Conservation (phyloP, 768 basidiomycete genomes). For the Phylloporus arenicola region DNA sequence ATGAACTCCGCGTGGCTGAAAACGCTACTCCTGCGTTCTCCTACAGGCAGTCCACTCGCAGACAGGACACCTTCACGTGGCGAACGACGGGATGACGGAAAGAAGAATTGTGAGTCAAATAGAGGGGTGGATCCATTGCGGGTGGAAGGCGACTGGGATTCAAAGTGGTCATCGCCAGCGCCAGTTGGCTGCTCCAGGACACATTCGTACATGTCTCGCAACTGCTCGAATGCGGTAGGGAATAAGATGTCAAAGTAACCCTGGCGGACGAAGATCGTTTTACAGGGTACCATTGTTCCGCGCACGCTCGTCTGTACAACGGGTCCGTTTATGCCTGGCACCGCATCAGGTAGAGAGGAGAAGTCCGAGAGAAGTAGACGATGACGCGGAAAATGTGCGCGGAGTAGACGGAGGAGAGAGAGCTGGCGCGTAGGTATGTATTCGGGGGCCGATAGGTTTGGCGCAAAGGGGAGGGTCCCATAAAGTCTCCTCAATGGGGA, state of each 20-base stretch:
- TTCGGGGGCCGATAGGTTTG: conserved; percentile 83
- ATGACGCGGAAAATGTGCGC: conserved; percentile 83
- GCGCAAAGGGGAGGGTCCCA: conserved; percentile 73
- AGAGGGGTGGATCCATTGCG: conserved; percentile 45
- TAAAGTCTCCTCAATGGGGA: conserved; percentile 60
- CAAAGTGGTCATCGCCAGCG: conserved; percentile 7
- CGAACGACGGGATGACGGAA: conserved; percentile 46
- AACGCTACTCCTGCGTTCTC: conserved; percentile 76
- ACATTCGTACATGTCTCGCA: conserved; percentile 88
- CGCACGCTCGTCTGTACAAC: conserved; percentile 93
- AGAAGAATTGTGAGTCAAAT: conserved; percentile 65
- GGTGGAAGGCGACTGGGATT: conserved; percentile 43
- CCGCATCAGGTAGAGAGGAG: conserved; percentile 77
- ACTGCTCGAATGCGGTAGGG: conserved; percentile 81
- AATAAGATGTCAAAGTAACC: conserved; percentile 99
- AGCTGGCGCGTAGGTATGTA: conserved; percentile 91
- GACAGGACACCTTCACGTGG: conserved; percentile 69
- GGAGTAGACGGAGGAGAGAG: conserved; percentile 75
- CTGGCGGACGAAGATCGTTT: conserved; percentile 86
- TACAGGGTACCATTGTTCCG: conserved; percentile 81
- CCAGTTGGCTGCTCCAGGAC: conserved; percentile 59
- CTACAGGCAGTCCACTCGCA: conserved; percentile 72
- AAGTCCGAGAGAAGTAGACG: conserved; percentile 95
- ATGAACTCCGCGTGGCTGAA: conserved; percentile 88
- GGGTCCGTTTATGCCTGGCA: conserved; percentile 64